Evolutionary conservation across 228 moss, liverwort and hornwort species (phyloP).

Genomic region (Sphagnum magellanicum): DNA sequence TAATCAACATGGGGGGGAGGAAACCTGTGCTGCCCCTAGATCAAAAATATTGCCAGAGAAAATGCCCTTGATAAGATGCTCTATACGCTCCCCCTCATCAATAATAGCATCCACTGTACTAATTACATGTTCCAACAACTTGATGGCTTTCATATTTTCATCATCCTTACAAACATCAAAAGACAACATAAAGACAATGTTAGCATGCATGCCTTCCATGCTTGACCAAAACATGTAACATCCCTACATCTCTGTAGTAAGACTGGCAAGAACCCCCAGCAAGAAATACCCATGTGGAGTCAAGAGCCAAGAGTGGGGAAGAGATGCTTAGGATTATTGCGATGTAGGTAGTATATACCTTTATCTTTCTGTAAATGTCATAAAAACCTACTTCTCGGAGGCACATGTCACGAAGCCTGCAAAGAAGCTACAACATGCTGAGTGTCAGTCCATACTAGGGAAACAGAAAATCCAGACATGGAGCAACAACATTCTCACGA

Average conservation of each 20-base stretch:
- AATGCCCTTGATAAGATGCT: slow-evolving; percentile 78
- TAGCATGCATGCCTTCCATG: too few relatives aligned
- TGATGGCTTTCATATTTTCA: slow-evolving; percentile 76
- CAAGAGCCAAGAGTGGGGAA: background rate
- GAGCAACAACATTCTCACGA: background rate
- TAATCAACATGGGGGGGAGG: background rate
- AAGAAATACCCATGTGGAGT: too few relatives aligned
- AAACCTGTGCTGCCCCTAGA: slow-evolving; percentile 81
- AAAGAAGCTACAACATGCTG: slow-evolving; percentile 44
- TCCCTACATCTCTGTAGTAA: too few relatives aligned
- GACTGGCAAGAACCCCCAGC: too few relatives aligned
- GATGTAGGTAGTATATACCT: slow-evolving; percentile 26
- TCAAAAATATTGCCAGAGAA: slow-evolving; percentile 92
- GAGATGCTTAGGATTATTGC: background rate
- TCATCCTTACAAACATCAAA: slow-evolving; percentile 39
- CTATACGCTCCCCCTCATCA: slow-evolving; percentile 61
- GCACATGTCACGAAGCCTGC: slow-evolving; percentile 76
- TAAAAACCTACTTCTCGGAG: slow-evolving; percentile 82
- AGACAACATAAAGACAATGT: too few relatives aligned
- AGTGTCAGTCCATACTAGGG: background rate
- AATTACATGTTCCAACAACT: slow-evolving; percentile 57
- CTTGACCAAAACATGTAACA: too few relatives aligned
- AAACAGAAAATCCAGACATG: background rate
- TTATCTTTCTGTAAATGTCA: slow-evolving; percentile 83
- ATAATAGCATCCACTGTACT: slow-evolving; percentile 58